Base-by-base conservation (phyloP, 2,329 filamentous ascomycete genomes). In the Orbilia oligospora region DNA sequence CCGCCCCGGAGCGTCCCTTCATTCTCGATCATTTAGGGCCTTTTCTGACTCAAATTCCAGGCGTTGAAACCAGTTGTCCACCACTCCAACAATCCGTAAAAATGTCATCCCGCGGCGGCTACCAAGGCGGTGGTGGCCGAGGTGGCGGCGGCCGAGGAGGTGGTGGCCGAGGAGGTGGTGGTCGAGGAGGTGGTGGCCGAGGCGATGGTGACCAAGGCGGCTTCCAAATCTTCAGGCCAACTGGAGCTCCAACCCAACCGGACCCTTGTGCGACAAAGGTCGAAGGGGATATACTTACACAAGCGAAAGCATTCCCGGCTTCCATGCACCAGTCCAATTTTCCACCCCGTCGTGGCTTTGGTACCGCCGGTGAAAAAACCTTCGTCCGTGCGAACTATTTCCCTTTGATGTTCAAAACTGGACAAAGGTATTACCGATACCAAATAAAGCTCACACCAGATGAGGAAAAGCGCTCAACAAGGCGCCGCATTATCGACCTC, bases 311-410 rank as follows among this genome's bases (percentile, higher is more conserved):
- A 2, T 20, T 71, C 1, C 30, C 51, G 8, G 9, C 24, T 16
- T 30, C 36, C 0, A 27, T 68, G 22, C 73, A 71, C 12, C 48
- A 24, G 20, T 49, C 56, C 1, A 36, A 71, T 18, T 71, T 71
- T 6, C 73, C 73, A 16, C 73, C 67, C 20, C 49, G 67, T 27
- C 61, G 67, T n/a, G 67, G 73, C 3, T 77, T 77, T 36, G 73
- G 73, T 4, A 67, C 73, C 0, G 14, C 49, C 1, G 67, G 73
- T 5, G 41, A 64, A 44, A 70, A 68, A 3, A 71, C 67, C 5
- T 16, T 55, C 14, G 73, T 77, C 27, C 30, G 67, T 2, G 44
- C 73, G 9, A 77, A 77, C 24, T 71, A 67, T 30, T 77, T 77
- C 41, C 67, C 73, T 8, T 10, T 77, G 0, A 14, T 10, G 0